phyloP scores from a whole-genome alignment of 176 grass and related monocot genomes.

The Cocos nucifera region DNA sequence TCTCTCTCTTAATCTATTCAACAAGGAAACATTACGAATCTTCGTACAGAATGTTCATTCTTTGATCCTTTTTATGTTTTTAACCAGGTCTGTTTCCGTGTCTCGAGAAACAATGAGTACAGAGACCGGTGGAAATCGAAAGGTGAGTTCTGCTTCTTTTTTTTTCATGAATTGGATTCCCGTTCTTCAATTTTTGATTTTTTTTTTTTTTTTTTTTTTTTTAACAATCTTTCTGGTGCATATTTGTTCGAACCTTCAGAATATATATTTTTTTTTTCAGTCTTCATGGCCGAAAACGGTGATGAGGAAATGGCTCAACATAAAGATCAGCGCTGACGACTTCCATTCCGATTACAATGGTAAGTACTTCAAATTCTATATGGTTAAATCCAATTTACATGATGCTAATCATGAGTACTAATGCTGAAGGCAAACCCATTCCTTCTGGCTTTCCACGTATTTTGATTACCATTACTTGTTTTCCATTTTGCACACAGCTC shows the following conservation, averaged over 20 bases:
- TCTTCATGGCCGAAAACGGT: conserved; percentile 73
- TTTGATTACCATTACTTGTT: too few species aligned
- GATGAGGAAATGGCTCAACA: conserved; percentile 75
- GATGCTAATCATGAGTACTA: too few species aligned
- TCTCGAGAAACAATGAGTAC: conserved; percentile 23
- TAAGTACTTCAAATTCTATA: conserved; percentile 10
- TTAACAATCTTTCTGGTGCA: not conserved
- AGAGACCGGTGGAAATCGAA: conserved; percentile 41
- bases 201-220: not conserved
- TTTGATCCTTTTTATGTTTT: not conserved
- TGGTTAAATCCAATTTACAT: too few species aligned
- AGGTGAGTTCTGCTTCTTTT: conserved; percentile 20
- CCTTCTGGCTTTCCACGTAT: too few species aligned
- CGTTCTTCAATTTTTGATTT: not conserved
- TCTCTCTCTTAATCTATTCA: too few species aligned
- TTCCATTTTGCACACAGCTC: too few species aligned
- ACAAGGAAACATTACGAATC: too few species aligned
- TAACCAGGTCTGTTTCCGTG: not conserved
- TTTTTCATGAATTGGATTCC: not conserved
- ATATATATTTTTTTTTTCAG: conserved; percentile 16
- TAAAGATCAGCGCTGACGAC: conserved; percentile 20
- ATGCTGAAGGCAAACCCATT: too few species aligned
- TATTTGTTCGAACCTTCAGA: not conserved
- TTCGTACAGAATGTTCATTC: too few species aligned
- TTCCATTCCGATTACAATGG: conserved; percentile 52